Evolutionary conservation across 2,329 filamentous ascomycete genomes (phyloP).

Genomic region (Fusarium solani-melongenae): DNA sequence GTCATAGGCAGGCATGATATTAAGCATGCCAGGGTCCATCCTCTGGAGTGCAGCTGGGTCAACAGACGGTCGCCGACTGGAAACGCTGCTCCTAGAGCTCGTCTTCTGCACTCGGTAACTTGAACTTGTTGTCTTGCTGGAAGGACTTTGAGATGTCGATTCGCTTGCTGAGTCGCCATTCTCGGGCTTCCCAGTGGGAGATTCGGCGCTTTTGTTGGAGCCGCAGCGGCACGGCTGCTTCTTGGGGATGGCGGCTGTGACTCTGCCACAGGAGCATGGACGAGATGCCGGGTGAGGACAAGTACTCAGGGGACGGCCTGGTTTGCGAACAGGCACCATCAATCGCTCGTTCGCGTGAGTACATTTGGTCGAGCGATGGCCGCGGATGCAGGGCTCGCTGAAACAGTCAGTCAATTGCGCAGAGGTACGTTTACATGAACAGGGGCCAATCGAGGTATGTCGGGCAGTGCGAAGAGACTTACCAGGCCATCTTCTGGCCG

Average conservation of each 20-base stretch:
- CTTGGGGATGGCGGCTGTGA: constrained; percentile 73
- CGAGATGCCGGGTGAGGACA: constrained; percentile 74
- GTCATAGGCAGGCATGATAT: constrained; percentile 54
- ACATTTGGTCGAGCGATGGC: constrained; percentile 81
- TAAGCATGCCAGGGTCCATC: constrained; percentile 65
- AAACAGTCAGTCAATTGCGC: constrained; percentile 21
- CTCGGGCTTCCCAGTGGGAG: constrained; percentile 37
- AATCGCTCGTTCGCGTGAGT: constrained; percentile 74
- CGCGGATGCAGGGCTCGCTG: constrained; percentile 80
- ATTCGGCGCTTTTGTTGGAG: constrained; percentile 42
- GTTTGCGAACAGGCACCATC: constrained; percentile 77
- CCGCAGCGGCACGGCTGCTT: constrained; percentile 68
- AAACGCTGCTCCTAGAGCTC: constrained; percentile 46
- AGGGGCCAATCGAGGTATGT: neutral
- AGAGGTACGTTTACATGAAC: neutral
- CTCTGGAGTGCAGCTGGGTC: constrained; percentile 61
- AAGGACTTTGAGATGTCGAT: constrained; percentile 45
- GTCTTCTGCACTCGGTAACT: constrained; percentile 61
- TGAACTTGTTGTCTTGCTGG: constrained; percentile 43
- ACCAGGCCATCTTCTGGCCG: constrained; percentile 80
- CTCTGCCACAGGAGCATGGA: constrained; percentile 69
- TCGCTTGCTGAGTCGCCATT: constrained; percentile 40
- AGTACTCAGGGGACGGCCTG: constrained; percentile 75
- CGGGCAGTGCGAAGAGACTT: constrained; percentile 48
- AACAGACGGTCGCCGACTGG: constrained; percentile 60